A percentile compares a stretch with the other conserved stretches of the same genome.
Conservation (phyloP, 73 alveolate species). For the Paramecium octaurelia region DNA sequence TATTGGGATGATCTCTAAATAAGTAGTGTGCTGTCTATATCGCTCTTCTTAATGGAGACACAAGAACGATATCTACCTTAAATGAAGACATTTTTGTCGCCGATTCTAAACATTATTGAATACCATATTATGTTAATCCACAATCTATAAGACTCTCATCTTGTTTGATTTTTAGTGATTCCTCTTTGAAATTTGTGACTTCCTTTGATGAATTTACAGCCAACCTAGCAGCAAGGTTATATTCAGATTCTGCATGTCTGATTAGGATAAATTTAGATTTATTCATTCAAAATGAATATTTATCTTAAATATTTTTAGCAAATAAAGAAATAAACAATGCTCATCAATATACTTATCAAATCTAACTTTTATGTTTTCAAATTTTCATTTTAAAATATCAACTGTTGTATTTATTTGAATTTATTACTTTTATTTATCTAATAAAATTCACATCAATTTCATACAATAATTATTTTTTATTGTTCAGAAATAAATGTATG, state of each 20-base stretch:
- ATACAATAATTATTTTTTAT: too few relatives aligned
- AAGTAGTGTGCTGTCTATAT: constrained; percentile 64
- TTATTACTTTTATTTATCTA: too few relatives aligned
- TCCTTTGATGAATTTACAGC: not conserved
- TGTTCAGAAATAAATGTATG: too few relatives aligned
- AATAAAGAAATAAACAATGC: not conserved
- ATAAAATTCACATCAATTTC: too few relatives aligned
- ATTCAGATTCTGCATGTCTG: constrained; percentile 51
- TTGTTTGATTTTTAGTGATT: constrained; percentile 48
- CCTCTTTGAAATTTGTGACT: constrained; percentile 3
- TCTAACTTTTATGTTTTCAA: not conserved
- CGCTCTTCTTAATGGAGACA: constrained; percentile 72
- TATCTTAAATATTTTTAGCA: not conserved
- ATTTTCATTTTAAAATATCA: not conserved
- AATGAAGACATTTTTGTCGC: constrained; percentile 23
- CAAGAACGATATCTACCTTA: constrained; percentile 62
- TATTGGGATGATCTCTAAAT: constrained; percentile 70
- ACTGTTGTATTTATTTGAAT: not conserved
- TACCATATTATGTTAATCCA: constrained; percentile 67
- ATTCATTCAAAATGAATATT: not conserved
- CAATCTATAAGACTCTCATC: constrained; percentile 64
- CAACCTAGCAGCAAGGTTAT: not conserved
- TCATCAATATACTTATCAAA: not conserved
- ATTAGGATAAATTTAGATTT: constrained; percentile 10
- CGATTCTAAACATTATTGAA: constrained; percentile 60